A percentile compares a stretch with the other conserved stretches of the same genome.
Evolutionary conservation across 2,329 filamentous ascomycete genomes (phyloP).

Genomic region (Penicillium brasilianum): DNA sequence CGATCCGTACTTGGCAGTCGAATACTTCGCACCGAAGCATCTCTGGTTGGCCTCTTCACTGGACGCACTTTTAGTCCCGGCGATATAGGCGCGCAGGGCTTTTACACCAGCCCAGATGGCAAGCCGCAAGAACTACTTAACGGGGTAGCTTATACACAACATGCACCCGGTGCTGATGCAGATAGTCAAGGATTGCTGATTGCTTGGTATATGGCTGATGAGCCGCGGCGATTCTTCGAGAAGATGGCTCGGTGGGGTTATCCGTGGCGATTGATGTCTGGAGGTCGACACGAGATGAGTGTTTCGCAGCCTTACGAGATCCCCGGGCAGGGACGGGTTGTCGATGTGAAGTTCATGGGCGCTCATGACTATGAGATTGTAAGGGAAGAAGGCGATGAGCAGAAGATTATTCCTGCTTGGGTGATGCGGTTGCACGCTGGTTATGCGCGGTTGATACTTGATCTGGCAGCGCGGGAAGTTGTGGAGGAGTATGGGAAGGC

Average conservation of each 20-base stretch:
- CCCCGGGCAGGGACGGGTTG: conserved; percentile 17
- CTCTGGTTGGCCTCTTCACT: conserved; percentile 24
- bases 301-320: conserved; percentile 31
- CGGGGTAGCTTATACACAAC: conserved; percentile 26
- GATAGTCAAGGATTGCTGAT: conserved; percentile 30
- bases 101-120: conserved; percentile 10
- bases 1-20: conserved; percentile 24
- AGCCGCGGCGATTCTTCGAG: conserved; percentile 33
- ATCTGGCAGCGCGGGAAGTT: conserved; percentile 31
- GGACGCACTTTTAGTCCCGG: conserved; percentile 21
- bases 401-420: conserved; percentile 36
- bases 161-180: background rate
- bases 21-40: conserved; percentile 26
- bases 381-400: conserved; percentile 22
- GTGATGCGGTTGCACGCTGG: conserved; percentile 30
- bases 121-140: conserved; percentile 27
- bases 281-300: conserved; percentile 35
- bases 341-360: conserved; percentile 36
- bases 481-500: background rate
- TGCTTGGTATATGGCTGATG: conserved; percentile 28
- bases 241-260: conserved; percentile 35
- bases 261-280: conserved; percentile 35
- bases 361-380: conserved; percentile 38
- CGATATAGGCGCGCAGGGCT: conserved; percentile 27
- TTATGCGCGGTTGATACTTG: conserved; percentile 35